These are phyloP conservation scores for Ananas comosus DNA, from an alignment of 176 grass and related monocot species.

Conservation along the genomic window DNA sequence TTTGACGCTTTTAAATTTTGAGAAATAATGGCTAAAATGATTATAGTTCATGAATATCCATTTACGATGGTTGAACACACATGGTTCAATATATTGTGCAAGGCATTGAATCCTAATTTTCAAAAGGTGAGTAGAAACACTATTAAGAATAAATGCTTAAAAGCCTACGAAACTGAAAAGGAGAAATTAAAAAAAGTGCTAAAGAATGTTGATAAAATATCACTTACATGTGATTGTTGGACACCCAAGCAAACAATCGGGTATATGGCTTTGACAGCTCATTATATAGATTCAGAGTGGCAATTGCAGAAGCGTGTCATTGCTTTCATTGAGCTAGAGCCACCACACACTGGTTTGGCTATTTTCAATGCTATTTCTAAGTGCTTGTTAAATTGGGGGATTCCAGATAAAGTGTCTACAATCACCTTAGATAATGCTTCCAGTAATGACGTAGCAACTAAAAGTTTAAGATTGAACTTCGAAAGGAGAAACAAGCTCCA, in stretches of 20 bases:
- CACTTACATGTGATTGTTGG: constrained; percentile 1
- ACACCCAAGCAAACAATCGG: not conserved
- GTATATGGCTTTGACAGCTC: constrained; percentile 5
- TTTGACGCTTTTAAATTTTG: too few species aligned
- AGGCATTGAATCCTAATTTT: not conserved
- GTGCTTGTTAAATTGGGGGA: not conserved
- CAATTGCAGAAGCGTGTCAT: not conserved
- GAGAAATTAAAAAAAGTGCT: not conserved
- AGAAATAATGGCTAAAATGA: not conserved
- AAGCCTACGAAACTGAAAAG: not conserved
- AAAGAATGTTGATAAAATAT: constrained; percentile 9
- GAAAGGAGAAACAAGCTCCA: not conserved
- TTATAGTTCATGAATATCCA: not conserved
- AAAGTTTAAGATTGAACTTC: constrained; percentile 7
- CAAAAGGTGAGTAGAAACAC: not conserved
- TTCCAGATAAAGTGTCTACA: constrained; percentile 2
- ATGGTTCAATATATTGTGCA: not conserved
- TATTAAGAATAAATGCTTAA: constrained; percentile 1
- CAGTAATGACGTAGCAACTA: not conserved
- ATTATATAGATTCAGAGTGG: not conserved
- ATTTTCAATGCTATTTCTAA: not conserved
- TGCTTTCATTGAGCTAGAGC: not conserved
- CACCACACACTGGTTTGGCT: not conserved
- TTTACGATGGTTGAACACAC: not conserved
- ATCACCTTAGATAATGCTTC: too few species aligned